phyloP scores from a whole-genome alignment of 306 rosid genomes.

The Vigna trinervia region DNA sequence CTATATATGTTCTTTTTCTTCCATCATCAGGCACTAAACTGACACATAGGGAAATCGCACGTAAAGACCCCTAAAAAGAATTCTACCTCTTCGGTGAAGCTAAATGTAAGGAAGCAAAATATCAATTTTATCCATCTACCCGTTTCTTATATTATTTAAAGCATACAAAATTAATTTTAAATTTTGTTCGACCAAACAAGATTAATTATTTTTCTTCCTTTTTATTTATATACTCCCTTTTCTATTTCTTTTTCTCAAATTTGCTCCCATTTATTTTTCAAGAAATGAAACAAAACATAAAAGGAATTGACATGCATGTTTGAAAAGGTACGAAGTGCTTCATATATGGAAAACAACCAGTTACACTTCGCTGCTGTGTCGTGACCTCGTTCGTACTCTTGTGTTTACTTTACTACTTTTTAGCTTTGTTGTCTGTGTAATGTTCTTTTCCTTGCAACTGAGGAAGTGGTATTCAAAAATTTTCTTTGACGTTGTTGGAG shows the following conservation, averaged over 20 bases:
- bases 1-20: no score
- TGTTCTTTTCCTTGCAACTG: background rate
- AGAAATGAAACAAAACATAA: background rate
- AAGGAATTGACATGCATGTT: conserved; percentile 2
- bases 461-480: background rate
- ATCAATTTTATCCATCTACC: no score
- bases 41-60: no score
- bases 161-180: no score
- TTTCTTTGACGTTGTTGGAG: background rate
- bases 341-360: background rate
- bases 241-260: background rate
- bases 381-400: background rate
- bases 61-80: no score
- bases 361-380: background rate
- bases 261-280: background rate
- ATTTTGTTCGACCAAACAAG: no score
- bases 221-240: no score
- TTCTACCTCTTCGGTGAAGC: no score
- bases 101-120: no score
- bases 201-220: no score
- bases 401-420: background rate
- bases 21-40: no score
- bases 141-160: no score
- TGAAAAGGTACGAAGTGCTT: background rate
- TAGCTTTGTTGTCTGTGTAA: background rate